Evolutionary conservation across 2,329 filamentous ascomycete species (phyloP), one percentile per base, ranked within the genome.

Genomic region (Daldinia sp.): DNA sequence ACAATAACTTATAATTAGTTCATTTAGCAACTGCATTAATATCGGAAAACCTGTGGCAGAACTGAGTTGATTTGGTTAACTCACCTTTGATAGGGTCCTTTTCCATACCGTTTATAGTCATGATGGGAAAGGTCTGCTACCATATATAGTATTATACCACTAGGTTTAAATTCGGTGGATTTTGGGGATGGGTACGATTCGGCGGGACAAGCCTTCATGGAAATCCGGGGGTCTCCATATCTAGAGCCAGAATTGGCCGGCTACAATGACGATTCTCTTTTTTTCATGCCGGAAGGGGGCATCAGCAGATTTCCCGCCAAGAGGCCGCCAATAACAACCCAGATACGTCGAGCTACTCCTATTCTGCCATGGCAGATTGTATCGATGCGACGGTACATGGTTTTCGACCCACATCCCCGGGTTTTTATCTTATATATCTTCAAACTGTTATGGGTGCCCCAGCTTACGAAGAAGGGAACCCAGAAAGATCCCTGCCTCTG

Each of bases 1-100:
- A 83, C 75, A 25, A 83, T 80, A 30, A 80, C 81, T 81, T 66
- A 17, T n/a, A 11, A 23, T 19, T 13, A 11, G 8, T 23, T 13
- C 15, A 32, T 34, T 66, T 50, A 63, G 54, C 25, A 21, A 47
- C n/a, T 1, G 21, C 13, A 15, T 11, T 27, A 6, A 41, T 11
- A 13, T 21, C 15, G 23, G 3, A 45, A 15, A 7, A 8, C 8
- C 13, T 7, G 39, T 27, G 10, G 13, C 7, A 27, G 1, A 27
- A 15, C 2, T 10, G 8, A 6, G 43, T 8, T 29, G 15, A 37
- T 25, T 21, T 21, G 17, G 27, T 39, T 34, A 6, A 57, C 65
- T 61, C 11, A 68, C 65, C 63, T 39, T 66, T 68, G 11, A 68
- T 68, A 11, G 65, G 62, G 34, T 61, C 29, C 23, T 65, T 63